These are phyloP conservation scores for Cladobotryum protrusum DNA, from an alignment of 2,329 filamentous ascomycete species.

Conservation along the genomic window DNA sequence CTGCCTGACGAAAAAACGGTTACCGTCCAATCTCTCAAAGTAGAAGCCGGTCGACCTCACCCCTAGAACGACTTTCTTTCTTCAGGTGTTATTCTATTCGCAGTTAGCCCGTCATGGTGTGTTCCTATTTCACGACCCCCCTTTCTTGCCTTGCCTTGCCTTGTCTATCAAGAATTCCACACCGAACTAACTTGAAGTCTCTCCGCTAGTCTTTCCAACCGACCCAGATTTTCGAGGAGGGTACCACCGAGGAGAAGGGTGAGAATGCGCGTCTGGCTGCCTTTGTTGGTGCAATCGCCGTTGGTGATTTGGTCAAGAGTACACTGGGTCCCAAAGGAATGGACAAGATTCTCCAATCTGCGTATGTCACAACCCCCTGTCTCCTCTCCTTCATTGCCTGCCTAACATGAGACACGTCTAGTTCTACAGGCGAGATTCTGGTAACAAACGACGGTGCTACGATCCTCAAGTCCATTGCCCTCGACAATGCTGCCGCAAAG, in stretches of 20 bases:
- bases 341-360: conserved; percentile 97
- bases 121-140: conserved; percentile 5
- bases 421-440: conserved; percentile 93
- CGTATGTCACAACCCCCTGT: conserved; percentile 49
- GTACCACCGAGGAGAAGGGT: conserved; percentile 95
- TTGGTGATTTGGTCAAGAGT: conserved; percentile 95
- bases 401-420: conserved; percentile 27
- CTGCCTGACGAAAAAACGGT: conserved; percentile 16
- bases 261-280: conserved; percentile 98
- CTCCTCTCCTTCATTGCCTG: too few relatives aligned
- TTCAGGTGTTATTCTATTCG: background rate
- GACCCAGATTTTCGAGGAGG: conserved; percentile 96
- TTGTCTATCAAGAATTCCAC: too few relatives aligned
- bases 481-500: conserved; percentile 97
- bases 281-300: conserved; percentile 96
- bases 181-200: background rate
- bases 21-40: conserved; percentile 14
- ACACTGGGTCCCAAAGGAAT: conserved; percentile 96
- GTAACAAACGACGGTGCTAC: conserved; percentile 98
- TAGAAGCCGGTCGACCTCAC: background rate
- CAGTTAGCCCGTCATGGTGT: conserved; percentile 20
- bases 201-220: conserved; percentile 61
- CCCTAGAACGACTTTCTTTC: background rate
- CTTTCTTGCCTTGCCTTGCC: background rate
- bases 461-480: conserved; percentile 94